These are phyloP conservation scores for Bjerkandera adusta DNA, from an alignment of 1,284 basidiomycete species.

Conservation along the genomic window DNA sequence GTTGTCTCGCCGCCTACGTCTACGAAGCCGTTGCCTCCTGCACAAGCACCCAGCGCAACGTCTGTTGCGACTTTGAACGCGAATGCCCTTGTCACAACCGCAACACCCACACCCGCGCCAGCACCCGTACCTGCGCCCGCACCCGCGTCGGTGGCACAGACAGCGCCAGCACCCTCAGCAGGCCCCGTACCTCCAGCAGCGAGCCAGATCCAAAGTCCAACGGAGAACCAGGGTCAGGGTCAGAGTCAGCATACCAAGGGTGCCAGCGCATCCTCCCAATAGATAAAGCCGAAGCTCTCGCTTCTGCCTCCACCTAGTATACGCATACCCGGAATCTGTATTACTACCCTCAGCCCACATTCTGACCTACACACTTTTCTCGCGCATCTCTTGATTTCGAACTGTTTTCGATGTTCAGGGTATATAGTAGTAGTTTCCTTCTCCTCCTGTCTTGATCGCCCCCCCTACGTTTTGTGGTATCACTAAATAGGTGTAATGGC, in stretches of 20 bases:
- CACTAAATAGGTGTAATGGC: too few species aligned
- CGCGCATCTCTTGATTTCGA: constrained; percentile 13
- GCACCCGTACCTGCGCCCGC: too few species aligned
- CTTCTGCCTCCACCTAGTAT: background rate
- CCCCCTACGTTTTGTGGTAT: too few species aligned
- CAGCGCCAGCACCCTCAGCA: too few species aligned
- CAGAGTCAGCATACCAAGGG: constrained; percentile 4
- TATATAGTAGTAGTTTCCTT: constrained; percentile 13
- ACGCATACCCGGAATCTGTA: constrained; percentile 14
- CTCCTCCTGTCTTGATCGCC: too few species aligned
- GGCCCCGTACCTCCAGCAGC: too few species aligned
- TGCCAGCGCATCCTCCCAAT: constrained; percentile 10
- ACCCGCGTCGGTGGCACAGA: too few species aligned
- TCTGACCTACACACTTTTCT: constrained; percentile 1
- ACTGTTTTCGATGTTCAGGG: constrained; percentile 14
- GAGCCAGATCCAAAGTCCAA: too few species aligned
- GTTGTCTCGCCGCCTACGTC: constrained; percentile 9
- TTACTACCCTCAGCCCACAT: constrained; percentile 8
- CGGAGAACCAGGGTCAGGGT: background rate
- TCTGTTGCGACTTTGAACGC: constrained; percentile 8
- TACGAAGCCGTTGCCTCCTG: constrained; percentile 6
- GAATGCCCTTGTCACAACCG: too few species aligned
- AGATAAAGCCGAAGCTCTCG: background rate
- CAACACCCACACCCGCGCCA: too few species aligned
- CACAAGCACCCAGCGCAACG: constrained; percentile 5